Evolutionary conservation across 2,329 filamentous ascomycete species (phyloP), one percentile per base, ranked within the genome.

Genomic region (Bipolaris cookei): DNA sequence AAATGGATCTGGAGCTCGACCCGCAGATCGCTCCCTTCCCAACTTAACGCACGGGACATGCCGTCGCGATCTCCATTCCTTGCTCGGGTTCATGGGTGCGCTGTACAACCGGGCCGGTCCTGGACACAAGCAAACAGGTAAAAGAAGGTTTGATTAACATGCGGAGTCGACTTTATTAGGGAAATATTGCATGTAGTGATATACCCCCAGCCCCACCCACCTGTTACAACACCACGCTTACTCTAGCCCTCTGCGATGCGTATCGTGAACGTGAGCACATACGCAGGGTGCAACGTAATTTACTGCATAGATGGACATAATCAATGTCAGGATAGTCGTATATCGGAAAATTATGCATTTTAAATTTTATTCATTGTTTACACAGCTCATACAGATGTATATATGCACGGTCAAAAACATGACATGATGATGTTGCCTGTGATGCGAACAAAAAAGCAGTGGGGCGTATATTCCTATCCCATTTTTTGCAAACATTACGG

Each of bases 81-180:
- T 20, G 28, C 53, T 46, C 54, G 44, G 37, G 46, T 23, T 37
- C 63, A 50, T 54, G 56, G 54, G 54, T 58, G 54, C 46, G 6
- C 48, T 56, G 54, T 62, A 61, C 51, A 58, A 51, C 61, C 63
- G 57, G 52, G 41, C 48, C 41, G 50, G 58, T 56, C 63, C 60
- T 64, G 58, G 43, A 73, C 52, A 70, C 63, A 66, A 21, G 18
- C 18, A 21, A 39, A 16, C 34, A 18, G n/a, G 34, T 7, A 39
- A 16, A 8, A 39, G n/a, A 38, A 38, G 11, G 25, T 28, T 28
- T 28, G 25, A 28, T 72, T 71, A 68, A 72, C 62, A 41, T 41
- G 70, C 69, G 66, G 66, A 66, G 51, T 65, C 66, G 32, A 42
- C 70, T 67, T 53, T 18, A 65, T 72, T 63, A 58, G 61, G 71